A percentile compares a stretch with the other conserved stretches of the same genome.
Conservation (phyloP, 176 grass and related monocot genomes). For the Typha latifolia region DNA sequence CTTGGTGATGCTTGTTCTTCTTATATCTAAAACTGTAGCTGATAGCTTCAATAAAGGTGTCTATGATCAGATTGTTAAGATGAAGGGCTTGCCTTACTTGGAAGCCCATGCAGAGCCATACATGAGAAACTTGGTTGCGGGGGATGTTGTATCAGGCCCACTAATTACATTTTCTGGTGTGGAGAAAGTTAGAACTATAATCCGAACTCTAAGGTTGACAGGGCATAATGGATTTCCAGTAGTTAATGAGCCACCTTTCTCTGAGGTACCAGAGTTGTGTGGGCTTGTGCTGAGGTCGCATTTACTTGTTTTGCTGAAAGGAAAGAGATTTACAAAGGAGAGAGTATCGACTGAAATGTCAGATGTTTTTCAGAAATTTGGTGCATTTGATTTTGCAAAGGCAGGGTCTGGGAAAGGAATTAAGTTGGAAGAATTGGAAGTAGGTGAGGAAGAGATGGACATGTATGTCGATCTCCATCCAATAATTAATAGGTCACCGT, state of each 20-base stretch:
- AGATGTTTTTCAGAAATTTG: conserved; percentile 41
- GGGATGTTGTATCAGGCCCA: conserved; percentile 38
- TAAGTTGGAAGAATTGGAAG: conserved; percentile 34
- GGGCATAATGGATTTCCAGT: conserved; percentile 67
- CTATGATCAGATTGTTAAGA: conserved; percentile 58
- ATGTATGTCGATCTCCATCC: conserved; percentile 69
- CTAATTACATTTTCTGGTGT: conserved; percentile 44
- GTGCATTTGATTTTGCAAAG: conserved; percentile 58
- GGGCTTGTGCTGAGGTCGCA: conserved; percentile 55
- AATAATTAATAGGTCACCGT: conserved; percentile 53
- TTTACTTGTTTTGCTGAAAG: conserved; percentile 48
- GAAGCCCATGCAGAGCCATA: conserved; percentile 37
- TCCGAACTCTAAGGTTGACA: conserved; percentile 24
- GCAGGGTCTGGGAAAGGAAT: conserved; percentile 44
- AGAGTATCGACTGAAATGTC: conserved; percentile 25
- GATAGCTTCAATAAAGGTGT: conserved; percentile 72
- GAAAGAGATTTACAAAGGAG: conserved; percentile 29
- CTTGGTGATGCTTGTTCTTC: conserved; percentile 63
- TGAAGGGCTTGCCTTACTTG: conserved; percentile 67
- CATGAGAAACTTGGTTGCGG: conserved; percentile 48
- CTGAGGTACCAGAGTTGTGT: conserved; percentile 41
- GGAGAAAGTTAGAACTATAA: conserved; percentile 38
- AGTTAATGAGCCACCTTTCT: conserved; percentile 40
- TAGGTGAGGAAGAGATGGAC: conserved; percentile 47
- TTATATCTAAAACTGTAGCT: conserved; percentile 53